Evolutionary conservation across 2,329 filamentous ascomycete genomes (phyloP), one percentile per base, ranked within the genome.

Genomic region (Cercospora janseana): DNA sequence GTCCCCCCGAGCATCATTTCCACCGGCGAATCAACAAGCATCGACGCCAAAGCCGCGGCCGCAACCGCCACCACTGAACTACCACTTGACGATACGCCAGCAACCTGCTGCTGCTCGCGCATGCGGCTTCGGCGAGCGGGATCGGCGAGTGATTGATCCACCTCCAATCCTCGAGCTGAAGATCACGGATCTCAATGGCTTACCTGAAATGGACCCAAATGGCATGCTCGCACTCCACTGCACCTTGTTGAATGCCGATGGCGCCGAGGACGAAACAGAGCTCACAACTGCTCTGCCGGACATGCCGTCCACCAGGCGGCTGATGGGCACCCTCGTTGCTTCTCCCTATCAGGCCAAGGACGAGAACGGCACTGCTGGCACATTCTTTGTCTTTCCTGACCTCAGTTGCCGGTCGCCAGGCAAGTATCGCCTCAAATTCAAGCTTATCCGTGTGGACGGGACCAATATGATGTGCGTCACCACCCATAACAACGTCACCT

Each of bases 371-470:
- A 70, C 80, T 16, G 85, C 89, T 56, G 87, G 88, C 1, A 89
- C 85, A 63, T 93, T 92, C 74, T 93, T 92, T 69, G 88, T 86
- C 66, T 93, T 93, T 65, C 85, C 87, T 0, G 88, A 93, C 64
- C 75, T 93, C 15, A 90, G 86, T 3, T 89, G 87, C 65, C 80
- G 88, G 26, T 90, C 85, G 0, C 83, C 87, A 1, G 88, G 88
- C 15, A 75, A 75, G n/a, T 93, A 87, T 67, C 78, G 86, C 13
- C 77, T 93, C 47, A 82, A 81, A 38, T 92, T 93, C 66, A 81
- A 81, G 28, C 75, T 92, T 16, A 81, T 90, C 63, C 79, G 86
- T 53, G 78, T 92, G 32, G 82, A 90, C 57, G 82, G 83, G 2
- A 70, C 70, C 27, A 72, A 74, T 40, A 78, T 82, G 68, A 71